Base-by-base conservation (phyloP, 257 asterid genomes). In the Echites panduratus region DNA sequence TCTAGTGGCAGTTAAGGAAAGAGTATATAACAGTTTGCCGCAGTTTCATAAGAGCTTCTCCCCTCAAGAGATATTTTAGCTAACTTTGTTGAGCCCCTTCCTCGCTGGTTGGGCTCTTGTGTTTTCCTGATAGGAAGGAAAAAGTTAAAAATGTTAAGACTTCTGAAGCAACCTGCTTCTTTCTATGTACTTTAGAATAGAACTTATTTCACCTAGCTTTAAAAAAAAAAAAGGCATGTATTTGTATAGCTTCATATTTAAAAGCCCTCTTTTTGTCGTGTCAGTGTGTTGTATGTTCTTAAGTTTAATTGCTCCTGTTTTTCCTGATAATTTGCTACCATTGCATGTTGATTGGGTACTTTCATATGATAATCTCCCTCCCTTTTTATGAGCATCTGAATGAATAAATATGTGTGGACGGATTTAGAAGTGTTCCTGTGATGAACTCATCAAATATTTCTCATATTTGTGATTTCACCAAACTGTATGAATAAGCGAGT, bases 121-220 rank as follows among this genome's bases (percentile, higher is more conserved):
- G 24, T 77, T 77, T 49, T 70, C 52, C 43, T 70, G 58, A 74
- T 56, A 74, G 79, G 80, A 63, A 67, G 45, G 43, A 9, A 68
- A 75, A 50, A 68, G 68, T 48, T 13, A 58, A 61, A 66, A 63
- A 35, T 68, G 12, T 78, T 68, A 66, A n/a, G 72, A 80, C 54
- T 40, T 43, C 35, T 43, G 79, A 53, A 73, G 75, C 82, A 32
- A 66, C 71, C 62, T 65, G 85, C 74, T 80, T 70, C 74, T 69
- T 82, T 82, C 74, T 5, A 48, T 78, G 85, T 82, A 72, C 52
- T 79, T 75, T 84, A 84, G 86, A 73, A 57, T 82, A 82, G 84
- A 68, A 73, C 64, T 75, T 82, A 81, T 77, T 62, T 70, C 68
- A 44, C 68, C 59, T 53, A 56, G n/a, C 48, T 20, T 40, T 49